Evolutionary conservation across 805 yeast genomes (phyloP), one percentile per base, ranked within the genome.

Genomic region (Sugiyamaella lignohabitans): DNA sequence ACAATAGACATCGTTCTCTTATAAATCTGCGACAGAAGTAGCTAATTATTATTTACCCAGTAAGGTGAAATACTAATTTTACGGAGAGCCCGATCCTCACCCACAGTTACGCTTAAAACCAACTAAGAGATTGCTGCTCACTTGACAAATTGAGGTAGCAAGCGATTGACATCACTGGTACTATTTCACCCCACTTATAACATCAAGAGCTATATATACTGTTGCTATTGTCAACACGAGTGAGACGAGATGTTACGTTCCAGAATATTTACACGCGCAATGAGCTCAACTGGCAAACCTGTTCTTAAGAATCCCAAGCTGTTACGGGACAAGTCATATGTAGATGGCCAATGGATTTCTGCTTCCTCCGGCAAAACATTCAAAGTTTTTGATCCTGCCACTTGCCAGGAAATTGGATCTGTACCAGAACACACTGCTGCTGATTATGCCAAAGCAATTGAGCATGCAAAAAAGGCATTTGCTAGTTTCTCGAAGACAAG

Each of bases 371-470:
- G 68, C 5, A 67, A 69, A 16, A 63, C 72, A 2, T 88, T 87
- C 62, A 66, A 71, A 2, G 94, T 89, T 16, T 63, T 65, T 11
- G 87, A 91, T 62, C 97, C 97, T 3, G 94, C 94, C 0, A 72
- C 75, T 21, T 72, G 69, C 19, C 72, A 72, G 17, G 66, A 69
- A 14, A 55, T 80, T 21, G 74, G 79, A 4, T 65, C 69, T 2
- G 83, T 84, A 2, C 76, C 84, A 6, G 79, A 83, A 29, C 66
- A 74, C 54, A 64, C 73, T 8, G 60, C 69, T 3, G 83, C 77
- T 40, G 75, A 70, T 45, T 76, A 70, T 38, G 62, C 67, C 38
- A 59, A 59, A 20, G 86, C 93, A 1, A 76, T 85, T 49, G 67
- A 66, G 14, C 68, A 69, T 18, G 86, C 91, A 2, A 52, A 65